Evolutionary conservation across 371 early-diverging fungal species (phyloP).

Genomic region (Actinomucor elegans): DNA sequence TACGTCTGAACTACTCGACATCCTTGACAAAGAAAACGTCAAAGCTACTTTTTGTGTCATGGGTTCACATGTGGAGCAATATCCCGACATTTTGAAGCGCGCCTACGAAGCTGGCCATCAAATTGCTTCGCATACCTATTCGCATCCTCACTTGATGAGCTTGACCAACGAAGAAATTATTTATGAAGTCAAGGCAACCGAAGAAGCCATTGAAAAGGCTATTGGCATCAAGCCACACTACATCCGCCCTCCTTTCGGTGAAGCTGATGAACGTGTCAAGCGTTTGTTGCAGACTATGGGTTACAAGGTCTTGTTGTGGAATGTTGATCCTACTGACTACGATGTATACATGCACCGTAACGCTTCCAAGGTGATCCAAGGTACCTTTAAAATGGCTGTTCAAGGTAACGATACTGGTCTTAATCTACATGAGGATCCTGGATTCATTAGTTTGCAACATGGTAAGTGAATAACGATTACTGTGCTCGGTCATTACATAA

Average conservation of each 20-base stretch:
- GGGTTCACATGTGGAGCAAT: constrained; percentile 47
- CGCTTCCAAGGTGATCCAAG: constrained; percentile 20
- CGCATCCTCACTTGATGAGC: constrained; percentile 48
- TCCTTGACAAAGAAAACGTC: constrained; percentile 41
- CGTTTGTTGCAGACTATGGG: constrained; percentile 45
- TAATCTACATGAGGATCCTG: constrained; percentile 41
- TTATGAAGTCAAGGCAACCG: constrained; percentile 45
- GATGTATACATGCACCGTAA: constrained; percentile 29
- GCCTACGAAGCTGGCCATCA: constrained; percentile 55
- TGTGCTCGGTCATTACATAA: no score
- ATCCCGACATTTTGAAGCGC: constrained; percentile 35
- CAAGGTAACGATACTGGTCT: constrained; percentile 28
- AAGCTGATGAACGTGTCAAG: constrained; percentile 52
- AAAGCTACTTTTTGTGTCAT: constrained; percentile 76
- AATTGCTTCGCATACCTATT: constrained; percentile 56
- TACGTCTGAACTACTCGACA: constrained; percentile 53
- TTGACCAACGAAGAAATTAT: constrained; percentile 40
- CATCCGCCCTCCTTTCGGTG: constrained; percentile 63
- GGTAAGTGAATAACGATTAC: constrained; percentile 23
- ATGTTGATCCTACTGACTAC: constrained; percentile 53
- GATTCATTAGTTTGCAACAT: constrained; percentile 47
- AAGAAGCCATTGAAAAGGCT: constrained; percentile 47
- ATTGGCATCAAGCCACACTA: constrained; percentile 61
- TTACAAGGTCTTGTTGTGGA: constrained; percentile 56
- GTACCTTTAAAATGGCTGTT: constrained; percentile 24